Conservation (phyloP, 1,139 yeast genomes). For the Schizosaccharomyces versatilis region DNA sequence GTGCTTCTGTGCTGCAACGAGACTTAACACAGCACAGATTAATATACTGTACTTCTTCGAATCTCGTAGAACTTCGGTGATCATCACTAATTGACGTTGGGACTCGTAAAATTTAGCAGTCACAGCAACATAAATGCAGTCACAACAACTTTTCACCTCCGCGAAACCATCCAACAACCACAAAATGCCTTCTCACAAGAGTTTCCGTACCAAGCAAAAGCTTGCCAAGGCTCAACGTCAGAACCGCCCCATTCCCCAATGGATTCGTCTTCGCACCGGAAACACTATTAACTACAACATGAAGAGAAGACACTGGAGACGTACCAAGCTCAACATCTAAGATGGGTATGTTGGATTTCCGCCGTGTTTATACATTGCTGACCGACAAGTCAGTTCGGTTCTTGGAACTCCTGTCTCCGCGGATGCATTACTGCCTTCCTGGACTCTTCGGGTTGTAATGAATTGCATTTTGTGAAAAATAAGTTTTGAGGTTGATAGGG, state of each 20-base stretch:
- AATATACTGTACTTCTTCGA: too few relatives aligned
- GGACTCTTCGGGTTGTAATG: neutral
- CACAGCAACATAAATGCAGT: neutral
- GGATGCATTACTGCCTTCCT: too few relatives aligned
- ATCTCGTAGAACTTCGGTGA: too few relatives aligned
- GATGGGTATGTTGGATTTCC: constrained; percentile 13
- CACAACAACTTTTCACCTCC: neutral
- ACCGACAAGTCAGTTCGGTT: neutral
- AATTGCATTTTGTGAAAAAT: neutral
- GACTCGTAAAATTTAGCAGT: too few relatives aligned
- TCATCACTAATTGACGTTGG: too few relatives aligned
- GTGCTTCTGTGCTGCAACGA: too few relatives aligned
- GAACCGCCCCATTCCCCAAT: constrained; percentile 99
- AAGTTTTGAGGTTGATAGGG: too few relatives aligned
- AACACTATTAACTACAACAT: constrained; percentile 46
- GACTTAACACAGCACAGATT: too few relatives aligned
- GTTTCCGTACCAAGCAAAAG: constrained; percentile 96
- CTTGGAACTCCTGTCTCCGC: too few relatives aligned
- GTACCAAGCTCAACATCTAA: constrained; percentile 97
- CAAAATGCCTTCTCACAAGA: constrained; percentile 34
- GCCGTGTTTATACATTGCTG: constrained; percentile 14
- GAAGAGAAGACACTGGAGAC: constrained; percentile 81
- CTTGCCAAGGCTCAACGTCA: constrained; percentile 97
- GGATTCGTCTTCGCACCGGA: constrained; percentile 97
- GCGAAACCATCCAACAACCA: neutral